Conservation (phyloP, 495 filamentous ascomycete species). For the Daldinia bambusicola region DNA sequence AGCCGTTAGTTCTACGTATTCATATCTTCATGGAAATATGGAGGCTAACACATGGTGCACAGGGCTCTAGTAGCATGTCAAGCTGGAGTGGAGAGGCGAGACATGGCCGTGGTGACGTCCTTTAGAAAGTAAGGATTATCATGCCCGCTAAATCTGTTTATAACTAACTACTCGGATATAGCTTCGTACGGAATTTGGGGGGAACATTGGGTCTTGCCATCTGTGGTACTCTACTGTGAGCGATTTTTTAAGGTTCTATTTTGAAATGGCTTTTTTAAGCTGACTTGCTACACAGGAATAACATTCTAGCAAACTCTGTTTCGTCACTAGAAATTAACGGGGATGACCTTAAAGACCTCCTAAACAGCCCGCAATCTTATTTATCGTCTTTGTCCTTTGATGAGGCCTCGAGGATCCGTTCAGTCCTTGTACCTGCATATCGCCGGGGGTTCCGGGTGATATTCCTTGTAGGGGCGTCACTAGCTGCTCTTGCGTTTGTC, state of each 20-base stretch:
- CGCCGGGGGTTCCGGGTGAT: conserved; percentile 61
- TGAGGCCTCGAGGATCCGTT: conserved; percentile 53
- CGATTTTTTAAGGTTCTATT: neutral
- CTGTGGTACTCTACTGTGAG: conserved; percentile 62
- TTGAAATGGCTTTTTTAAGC: neutral
- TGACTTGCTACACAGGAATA: conserved; percentile 52
- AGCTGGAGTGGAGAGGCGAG: conserved; percentile 61
- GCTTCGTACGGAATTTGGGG: conserved; percentile 64
- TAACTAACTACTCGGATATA: conserved; percentile 25
- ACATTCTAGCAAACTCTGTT: conserved; percentile 53
- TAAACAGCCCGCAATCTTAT: conserved; percentile 44
- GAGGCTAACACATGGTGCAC: conserved; percentile 14
- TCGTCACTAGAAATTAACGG: conserved; percentile 46
- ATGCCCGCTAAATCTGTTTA: too few species aligned
- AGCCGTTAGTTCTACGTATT: conserved; percentile 52
- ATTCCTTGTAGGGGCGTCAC: conserved; percentile 59
- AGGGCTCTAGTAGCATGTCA: conserved; percentile 62
- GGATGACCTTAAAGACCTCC: conserved; percentile 39
- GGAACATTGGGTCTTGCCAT: conserved; percentile 64
- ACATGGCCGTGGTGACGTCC: conserved; percentile 66
- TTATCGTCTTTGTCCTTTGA: conserved; percentile 48
- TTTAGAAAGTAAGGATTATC: conserved; percentile 59
- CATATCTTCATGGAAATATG: conserved; percentile 15
- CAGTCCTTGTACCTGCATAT: conserved; percentile 58
- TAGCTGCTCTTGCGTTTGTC: conserved; percentile 59